A percentile compares a stretch with the other conserved stretches of the same genome.
Conservation (phyloP, 2,329 filamentous ascomycete species). For the Penicillium sclerotiorum region DNA sequence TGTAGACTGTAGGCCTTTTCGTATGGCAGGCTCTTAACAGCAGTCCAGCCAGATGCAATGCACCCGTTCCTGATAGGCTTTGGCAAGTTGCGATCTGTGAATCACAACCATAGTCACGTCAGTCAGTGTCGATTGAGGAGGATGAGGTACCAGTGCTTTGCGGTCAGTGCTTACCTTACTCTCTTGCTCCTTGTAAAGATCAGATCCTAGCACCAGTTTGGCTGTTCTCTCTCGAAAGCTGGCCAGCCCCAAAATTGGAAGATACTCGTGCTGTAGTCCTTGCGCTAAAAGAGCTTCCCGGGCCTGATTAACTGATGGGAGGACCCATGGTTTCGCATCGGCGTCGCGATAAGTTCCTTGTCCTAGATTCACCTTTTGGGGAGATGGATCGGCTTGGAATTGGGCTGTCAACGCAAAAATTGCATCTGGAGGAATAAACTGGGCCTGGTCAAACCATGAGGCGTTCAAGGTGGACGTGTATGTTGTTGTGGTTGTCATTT, state of each 20-base stretch:
- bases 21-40: slow-evolving; percentile 20
- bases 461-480: not conserved
- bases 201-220: slow-evolving; percentile 74
- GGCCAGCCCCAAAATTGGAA: slow-evolving; percentile 83
- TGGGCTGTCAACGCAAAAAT: slow-evolving; percentile 27
- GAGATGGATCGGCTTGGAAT: slow-evolving; percentile 19
- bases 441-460: slow-evolving; percentile 14
- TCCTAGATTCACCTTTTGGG: slow-evolving; percentile 38
- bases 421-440: slow-evolving; percentile 21
- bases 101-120: slow-evolving; percentile 40
- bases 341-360: slow-evolving; percentile 40
- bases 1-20: slow-evolving; percentile 61
- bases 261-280: slow-evolving; percentile 92
- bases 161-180: slow-evolving; percentile 12
- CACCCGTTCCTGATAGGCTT: slow-evolving; percentile 82
- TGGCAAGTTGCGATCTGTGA: slow-evolving; percentile 64
- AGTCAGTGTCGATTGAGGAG: not conserved
- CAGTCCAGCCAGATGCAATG: slow-evolving; percentile 28
- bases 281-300: slow-evolving; percentile 55
- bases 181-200: slow-evolving; percentile 7
- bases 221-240: slow-evolving; percentile 82
- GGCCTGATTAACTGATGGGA: slow-evolving; percentile 32
- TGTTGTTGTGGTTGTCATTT: not conserved
- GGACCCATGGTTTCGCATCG: slow-evolving; percentile 37
- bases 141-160: too few relatives aligned